Evolutionary conservation across 2,329 filamentous ascomycete genomes (phyloP), one percentile per base, ranked within the genome.

Genomic region (Pyricularia sp.): DNA sequence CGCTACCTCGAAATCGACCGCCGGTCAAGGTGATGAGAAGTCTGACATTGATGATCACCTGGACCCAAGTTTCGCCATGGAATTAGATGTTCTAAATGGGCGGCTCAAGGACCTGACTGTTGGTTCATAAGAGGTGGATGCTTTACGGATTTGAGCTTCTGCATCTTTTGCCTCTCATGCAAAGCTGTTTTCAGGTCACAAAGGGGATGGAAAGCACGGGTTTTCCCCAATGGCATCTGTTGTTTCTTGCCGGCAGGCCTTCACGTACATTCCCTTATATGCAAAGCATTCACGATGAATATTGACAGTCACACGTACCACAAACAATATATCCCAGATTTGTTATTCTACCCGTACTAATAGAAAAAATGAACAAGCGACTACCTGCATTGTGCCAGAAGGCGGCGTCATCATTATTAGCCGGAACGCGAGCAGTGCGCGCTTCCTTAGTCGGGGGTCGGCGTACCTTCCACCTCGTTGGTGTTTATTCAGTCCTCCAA

Each of bases 61-160:
- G 26, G 60, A 22, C 24, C 28, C 63, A 4, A 74, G 75, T 62
- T 70, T 74, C 30, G 66, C 70, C 61, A 74, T 77, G 72, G 76
- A 79, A 70, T 68, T 81, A 49, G 70, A 73, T 22, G 75, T 82
- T 35, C 35, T 68, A 24, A 65, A 66, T 64, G 63, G 64, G 16
- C 64, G 66, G n/a, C 49, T 62, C 66, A 12, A 64, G 66, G 2
- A 66, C 62, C 24, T 68, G 62, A 60, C 31, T 55, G 60, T 16
- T 33, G 9, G 60, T 7, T 60, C 30, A 16, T 44, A 28, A 35
- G 26, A 13, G 6, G 40, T 19, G 40, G 40, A 5, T 19, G n/a
- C 10, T 33, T 22, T 24, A 1, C 31, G 3, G 9, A 28, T 49
- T n/a, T 55, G 30, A 6, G 26, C 19, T 63, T 63, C 16, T 49